Conservation (phyloP, 2,329 filamentous ascomycete species). For the Scorias spongiosa region DNA sequence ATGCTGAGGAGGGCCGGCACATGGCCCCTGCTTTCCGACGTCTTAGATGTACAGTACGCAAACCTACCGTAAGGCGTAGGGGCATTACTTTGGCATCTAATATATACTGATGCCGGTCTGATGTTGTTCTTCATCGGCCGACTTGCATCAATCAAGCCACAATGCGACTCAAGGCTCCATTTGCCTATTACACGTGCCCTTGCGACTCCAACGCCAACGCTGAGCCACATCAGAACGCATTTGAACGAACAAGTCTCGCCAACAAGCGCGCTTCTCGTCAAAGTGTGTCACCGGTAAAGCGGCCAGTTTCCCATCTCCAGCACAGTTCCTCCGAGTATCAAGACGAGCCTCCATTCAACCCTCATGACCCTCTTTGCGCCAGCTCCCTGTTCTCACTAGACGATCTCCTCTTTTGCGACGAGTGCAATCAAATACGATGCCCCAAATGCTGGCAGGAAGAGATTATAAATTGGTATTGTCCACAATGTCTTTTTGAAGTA, state of each 20-base stretch:
- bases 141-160: not conserved
- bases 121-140: too few species aligned
- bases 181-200: not conserved
- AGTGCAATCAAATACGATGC: slow-evolving; percentile 92
- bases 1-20: not conserved
- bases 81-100: too few species aligned
- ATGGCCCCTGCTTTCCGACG: too few species aligned
- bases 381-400: slow-evolving; percentile 89
- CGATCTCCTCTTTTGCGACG: slow-evolving; percentile 89
- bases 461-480: slow-evolving; percentile 89
- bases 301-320: not conserved
- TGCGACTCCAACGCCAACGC: not conserved
- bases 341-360: slow-evolving; percentile 72
- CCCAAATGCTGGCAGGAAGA: slow-evolving; percentile 85
- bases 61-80: too few species aligned
- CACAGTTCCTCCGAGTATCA: slow-evolving; percentile 37
- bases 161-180: not conserved
- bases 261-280: not conserved
- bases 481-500: slow-evolving; percentile 89
- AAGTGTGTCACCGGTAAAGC: not conserved
- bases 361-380: slow-evolving; percentile 67
- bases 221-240: not conserved
- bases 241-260: not conserved
- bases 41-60: too few species aligned
- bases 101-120: too few species aligned